Evolutionary conservation across 1,284 basidiomycete species (phyloP).

Genomic region (Phellopilus nigrolimitatus): DNA sequence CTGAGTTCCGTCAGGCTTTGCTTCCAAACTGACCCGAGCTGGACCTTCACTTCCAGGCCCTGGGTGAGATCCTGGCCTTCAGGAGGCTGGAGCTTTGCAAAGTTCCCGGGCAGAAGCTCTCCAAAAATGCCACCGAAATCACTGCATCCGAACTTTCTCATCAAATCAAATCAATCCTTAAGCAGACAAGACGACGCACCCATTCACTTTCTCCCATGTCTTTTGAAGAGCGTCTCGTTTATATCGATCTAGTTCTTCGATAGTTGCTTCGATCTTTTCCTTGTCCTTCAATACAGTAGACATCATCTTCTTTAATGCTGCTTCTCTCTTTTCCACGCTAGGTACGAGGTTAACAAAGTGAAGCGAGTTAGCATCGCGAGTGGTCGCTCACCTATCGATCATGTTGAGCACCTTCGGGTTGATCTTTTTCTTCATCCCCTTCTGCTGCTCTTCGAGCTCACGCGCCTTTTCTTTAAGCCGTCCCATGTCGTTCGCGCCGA

Average conservation of each 20-base stretch:
- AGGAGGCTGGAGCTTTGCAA: constrained; percentile 91
- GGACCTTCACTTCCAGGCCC: constrained; percentile 96
- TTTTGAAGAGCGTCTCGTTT: constrained; percentile 91
- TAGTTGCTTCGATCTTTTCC: constrained; percentile 93
- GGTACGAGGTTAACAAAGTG: not conserved
- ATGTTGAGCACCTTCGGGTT: constrained; percentile 95
- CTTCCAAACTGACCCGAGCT: constrained; percentile 94
- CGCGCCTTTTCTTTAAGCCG: constrained; percentile 63
- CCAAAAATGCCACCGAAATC: constrained; percentile 98
- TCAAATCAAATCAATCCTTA: not conserved
- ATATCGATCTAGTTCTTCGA: constrained; percentile 89
- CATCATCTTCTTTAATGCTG: constrained; percentile 84
- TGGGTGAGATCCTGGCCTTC: constrained; percentile 92
- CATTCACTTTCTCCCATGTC: constrained; percentile 95
- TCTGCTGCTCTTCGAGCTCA: constrained; percentile 79
- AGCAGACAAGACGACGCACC: constrained; percentile 43
- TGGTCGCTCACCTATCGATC: constrained; percentile 77
- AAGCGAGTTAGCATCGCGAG: constrained; percentile 2
- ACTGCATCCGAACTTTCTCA: too few relatives aligned
- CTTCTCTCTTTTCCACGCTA: constrained; percentile 95
- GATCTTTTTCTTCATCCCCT: constrained; percentile 90
- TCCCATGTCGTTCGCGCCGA: constrained; percentile 64
- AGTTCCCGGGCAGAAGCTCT: constrained; percentile 94
- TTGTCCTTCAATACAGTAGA: constrained; percentile 90
- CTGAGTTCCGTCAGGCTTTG: constrained; percentile 94